Conservation (phyloP, 1,284 basidiomycete species). For the Microbotryum intermedium region DNA sequence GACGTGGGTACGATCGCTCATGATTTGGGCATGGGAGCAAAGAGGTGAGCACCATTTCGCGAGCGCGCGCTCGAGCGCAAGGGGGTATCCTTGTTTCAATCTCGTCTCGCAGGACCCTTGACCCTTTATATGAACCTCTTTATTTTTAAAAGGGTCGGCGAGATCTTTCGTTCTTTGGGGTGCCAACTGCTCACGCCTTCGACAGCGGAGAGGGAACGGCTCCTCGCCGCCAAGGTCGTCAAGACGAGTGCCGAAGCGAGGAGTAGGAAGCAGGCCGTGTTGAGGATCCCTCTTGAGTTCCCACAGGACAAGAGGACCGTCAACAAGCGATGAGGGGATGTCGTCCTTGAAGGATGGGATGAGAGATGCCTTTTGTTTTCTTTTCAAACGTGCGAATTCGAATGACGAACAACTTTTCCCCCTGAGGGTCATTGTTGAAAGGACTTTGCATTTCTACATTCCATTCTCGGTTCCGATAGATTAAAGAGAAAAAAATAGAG, state of each 20-base stretch:
- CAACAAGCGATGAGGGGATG: constrained; percentile 38
- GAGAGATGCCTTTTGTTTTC: no score
- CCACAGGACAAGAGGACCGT: constrained; percentile 50
- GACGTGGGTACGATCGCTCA: constrained; percentile 59
- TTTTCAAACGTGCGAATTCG: no score
- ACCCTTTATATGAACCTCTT: not conserved
- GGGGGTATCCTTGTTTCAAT: not conserved
- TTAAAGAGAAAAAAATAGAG: no score
- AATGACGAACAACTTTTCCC: no score
- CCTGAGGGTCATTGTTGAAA: no score
- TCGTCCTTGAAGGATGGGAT: no score
- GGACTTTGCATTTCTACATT: no score
- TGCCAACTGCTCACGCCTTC: constrained; percentile 59
- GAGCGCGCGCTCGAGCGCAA: no score
- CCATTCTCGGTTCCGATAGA: no score
- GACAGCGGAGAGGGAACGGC: constrained; percentile 45
- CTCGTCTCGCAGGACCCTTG: not conserved
- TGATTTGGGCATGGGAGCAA: constrained; percentile 57
- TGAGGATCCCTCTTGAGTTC: constrained; percentile 67
- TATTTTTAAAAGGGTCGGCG: constrained; percentile 22
- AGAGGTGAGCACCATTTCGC: constrained; percentile 54
- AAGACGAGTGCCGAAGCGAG: constrained; percentile 16
- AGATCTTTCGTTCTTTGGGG: constrained; percentile 47
- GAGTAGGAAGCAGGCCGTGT: constrained; percentile 55
- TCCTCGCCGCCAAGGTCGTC: constrained; percentile 14